Base-by-base conservation (phyloP, 495 filamentous ascomycete genomes). In the Hypoxylon cercidicola region DNA sequence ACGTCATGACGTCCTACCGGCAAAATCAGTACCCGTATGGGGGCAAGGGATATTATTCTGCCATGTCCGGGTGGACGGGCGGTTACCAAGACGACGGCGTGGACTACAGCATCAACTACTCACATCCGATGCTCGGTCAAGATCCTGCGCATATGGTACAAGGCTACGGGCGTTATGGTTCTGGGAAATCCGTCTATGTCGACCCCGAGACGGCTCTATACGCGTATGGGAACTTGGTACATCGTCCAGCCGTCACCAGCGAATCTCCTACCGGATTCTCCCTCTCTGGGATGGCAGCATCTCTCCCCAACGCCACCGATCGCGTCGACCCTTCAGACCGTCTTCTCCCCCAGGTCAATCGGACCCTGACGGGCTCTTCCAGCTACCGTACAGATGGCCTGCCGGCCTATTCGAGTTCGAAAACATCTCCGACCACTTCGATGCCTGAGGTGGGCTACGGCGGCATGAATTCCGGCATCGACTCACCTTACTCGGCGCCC, bases 261-360 rank as follows among this genome's bases (percentile, higher is more conserved):
- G 75, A 79, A 11, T 60, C 71, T 15, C 54, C 72, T 15, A 60
- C 54, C 4, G 72, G 67, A 25, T 77, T 79, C 32, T 79, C 78
- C 13, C 69, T 79, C 13, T 74, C 77, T 0, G 65, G 71, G n/a
- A 75, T 76, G 19, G 75, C 78, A 10, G 77, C 79, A 0, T 78
- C 79, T 0, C 65, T 78, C 1, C 76, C 74, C 6, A 73, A 64
- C 16, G 55, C 74, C 4, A 44, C 72, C 0, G 79, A 81, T 48
- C 76, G 81, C 4, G 55, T 80, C 19, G 74, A 80, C 9, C 77
- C 79, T 60, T 69, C 80, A 60, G 25, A 69, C 68, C 40, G 69
- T 19, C 19, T 75, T 45, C 52, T 70, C 55, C 12, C 69, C n/a
- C 70, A 35, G 49, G 64, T 60, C 41, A 76, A 62, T 70, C 67